These are phyloP conservation scores for Neurospora africana DNA, from an alignment of 495 filamentous ascomycete species.

Conservation along the genomic window DNA sequence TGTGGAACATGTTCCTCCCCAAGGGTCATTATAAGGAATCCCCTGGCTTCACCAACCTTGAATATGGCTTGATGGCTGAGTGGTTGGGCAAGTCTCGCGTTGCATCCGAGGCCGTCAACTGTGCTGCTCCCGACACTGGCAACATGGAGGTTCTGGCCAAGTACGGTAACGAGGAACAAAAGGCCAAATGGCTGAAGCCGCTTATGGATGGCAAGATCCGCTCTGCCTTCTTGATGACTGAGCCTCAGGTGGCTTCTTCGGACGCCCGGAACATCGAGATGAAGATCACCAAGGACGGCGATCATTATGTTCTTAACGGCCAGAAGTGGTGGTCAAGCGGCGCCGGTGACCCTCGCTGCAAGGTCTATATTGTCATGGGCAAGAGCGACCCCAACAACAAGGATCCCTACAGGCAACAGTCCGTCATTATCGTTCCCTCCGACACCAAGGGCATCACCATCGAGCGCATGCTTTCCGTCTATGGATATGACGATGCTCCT, in stretches of 20 bases:
- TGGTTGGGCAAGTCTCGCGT: constrained; percentile 68
- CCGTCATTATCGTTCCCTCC: constrained; percentile 75
- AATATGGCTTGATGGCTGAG: constrained; percentile 91
- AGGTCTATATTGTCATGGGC: constrained; percentile 86
- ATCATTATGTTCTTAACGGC: constrained; percentile 79
- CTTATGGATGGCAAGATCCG: constrained; percentile 78
- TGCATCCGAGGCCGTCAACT: constrained; percentile 84
- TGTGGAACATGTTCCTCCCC: constrained; percentile 98
- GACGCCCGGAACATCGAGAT: constrained; percentile 85
- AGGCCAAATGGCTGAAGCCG: constrained; percentile 73
- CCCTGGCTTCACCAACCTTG: constrained; percentile 80
- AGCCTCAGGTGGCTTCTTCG: constrained; percentile 73
- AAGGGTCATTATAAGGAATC: constrained; percentile 91
- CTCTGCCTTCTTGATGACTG: constrained; percentile 89
- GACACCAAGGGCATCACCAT: constrained; percentile 66
- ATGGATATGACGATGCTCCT: constrained; percentile 89
- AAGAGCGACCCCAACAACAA: constrained; percentile 63
- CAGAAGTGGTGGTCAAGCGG: constrained; percentile 97
- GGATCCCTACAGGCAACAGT: constrained; percentile 77
- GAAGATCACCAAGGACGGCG: constrained; percentile 66
- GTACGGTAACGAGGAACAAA: constrained; percentile 85
- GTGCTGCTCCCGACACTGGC: constrained; percentile 82
- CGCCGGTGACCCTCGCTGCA: constrained; percentile 82
- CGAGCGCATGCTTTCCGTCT: constrained; percentile 78
- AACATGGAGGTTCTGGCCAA: constrained; percentile 96